Base-by-base conservation (phyloP, 495 filamentous ascomycete species). In the Aspergillus conjunctus region DNA sequence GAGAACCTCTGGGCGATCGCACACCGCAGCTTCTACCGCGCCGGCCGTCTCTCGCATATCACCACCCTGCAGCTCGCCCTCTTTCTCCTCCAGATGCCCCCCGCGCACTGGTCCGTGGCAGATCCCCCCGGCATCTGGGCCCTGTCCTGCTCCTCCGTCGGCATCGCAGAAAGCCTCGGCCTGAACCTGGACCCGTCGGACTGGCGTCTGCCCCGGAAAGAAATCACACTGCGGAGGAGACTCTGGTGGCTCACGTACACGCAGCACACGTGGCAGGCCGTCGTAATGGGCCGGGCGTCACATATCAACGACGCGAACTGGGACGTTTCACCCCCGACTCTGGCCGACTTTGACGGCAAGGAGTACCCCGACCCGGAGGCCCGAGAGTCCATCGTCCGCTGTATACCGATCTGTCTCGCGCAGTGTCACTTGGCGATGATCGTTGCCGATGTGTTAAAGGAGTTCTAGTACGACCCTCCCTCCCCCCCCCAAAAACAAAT, bases 11-110 rank as follows among this genome's bases (percentile, higher is more conserved):
- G 49, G 49, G 49, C 49, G 7, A 51, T 51, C 14, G 49, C 49
- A 11, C 30, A 51, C 26, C 49, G 49, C 49, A 51, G 49, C 49
- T 51, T 51, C 49, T 21, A 51, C 5, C 49, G 49, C 12, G 21
- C 49, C 21, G 15, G 49, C 17, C 49, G 17, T 14, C 21, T 51
- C 9, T 51, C 49, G 11, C 49, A 51, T 21, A 12, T 51, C 7
- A 14, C 49, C 2, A 30, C 26, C 11, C 30, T 51, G 8, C 49
- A 51, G 17, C 49, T 51, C 21, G 10, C 15, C 4, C 49, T 51
- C 1, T 21, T 51, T 0, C 26, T 51, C 12, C 14, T 32, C 4
- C 49, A 51, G 7, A 51, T 32, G 49, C 49, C 49, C 1, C 49
- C 49, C 3, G 12, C 49, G 12, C 21, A 51, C 49, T 30, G 21